Evolutionary conservation across 805 yeast species (phyloP).

Genomic region (Wickerhamiella lipophila): DNA sequence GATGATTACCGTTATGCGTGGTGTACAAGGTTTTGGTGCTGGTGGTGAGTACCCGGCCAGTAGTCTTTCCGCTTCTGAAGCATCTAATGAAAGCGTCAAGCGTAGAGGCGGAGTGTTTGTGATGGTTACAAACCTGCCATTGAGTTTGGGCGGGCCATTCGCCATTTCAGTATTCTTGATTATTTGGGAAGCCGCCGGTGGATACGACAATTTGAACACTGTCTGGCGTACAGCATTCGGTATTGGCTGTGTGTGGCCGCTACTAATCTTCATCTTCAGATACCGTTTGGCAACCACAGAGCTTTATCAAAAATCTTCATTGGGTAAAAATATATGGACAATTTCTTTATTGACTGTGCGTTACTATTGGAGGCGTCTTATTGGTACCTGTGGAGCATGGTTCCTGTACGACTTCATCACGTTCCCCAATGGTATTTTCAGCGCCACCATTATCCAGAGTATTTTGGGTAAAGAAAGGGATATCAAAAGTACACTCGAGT

Average conservation of each 20-base stretch:
- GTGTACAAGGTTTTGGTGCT: slow-evolving; percentile 65
- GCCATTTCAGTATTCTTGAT: slow-evolving; percentile 55
- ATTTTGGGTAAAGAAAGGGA: slow-evolving; percentile 26
- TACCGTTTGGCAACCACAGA: slow-evolving; percentile 54
- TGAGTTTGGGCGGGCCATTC: slow-evolving; percentile 69
- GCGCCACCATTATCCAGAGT: slow-evolving; percentile 46
- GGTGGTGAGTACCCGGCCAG: slow-evolving; percentile 69
- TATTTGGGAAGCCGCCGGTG: slow-evolving; percentile 46
- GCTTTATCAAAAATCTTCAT: slow-evolving; percentile 51
- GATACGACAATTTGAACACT: slow-evolving; percentile 32
- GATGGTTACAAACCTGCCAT: slow-evolving; percentile 59
- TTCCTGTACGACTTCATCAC: slow-evolving; percentile 70
- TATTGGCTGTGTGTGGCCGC: slow-evolving; percentile 62
- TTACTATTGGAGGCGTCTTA: slow-evolving; percentile 53
- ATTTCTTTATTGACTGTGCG: slow-evolving; percentile 35
- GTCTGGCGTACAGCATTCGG: slow-evolving; percentile 66
- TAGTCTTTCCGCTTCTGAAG: slow-evolving; percentile 56
- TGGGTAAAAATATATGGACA: slow-evolving; percentile 37
- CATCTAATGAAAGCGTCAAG: slow-evolving; percentile 52
- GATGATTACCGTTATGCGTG: slow-evolving; percentile 65
- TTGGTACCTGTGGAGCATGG: slow-evolving; percentile 69
- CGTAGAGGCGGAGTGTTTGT: slow-evolving; percentile 52
- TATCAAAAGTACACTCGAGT: slow-evolving; percentile 51
- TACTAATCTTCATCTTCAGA: slow-evolving; percentile 59
- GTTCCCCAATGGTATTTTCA: slow-evolving; percentile 65